Percentiles rank a stretch among this genome's conserved stretches.
Evolutionary conservation across 495 filamentous ascomycete species (phyloP).

Genomic region (Mytilinidion resinicola): DNA sequence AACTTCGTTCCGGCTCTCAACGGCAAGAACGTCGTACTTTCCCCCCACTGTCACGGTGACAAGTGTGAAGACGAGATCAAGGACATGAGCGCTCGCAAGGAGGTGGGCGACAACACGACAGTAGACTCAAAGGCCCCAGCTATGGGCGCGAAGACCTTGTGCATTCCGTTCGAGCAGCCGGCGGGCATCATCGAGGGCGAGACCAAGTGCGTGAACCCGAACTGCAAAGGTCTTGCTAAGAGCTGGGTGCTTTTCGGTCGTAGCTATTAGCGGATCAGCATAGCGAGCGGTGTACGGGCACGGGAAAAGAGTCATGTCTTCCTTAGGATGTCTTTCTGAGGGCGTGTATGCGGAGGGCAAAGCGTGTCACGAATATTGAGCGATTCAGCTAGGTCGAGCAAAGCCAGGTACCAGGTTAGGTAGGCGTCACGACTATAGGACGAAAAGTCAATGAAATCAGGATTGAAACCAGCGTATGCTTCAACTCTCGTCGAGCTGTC

Average conservation of each 20-base stretch:
- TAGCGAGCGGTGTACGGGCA: too few species aligned
- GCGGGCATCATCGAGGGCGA: constrained; percentile 67
- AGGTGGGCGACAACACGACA: constrained; percentile 52
- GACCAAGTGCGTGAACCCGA: constrained; percentile 84
- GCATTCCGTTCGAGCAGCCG: constrained; percentile 96
- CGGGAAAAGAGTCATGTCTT: too few species aligned
- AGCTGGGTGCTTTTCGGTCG: constrained; percentile 85
- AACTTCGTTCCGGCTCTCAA: constrained; percentile 84
- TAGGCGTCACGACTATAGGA: too few species aligned
- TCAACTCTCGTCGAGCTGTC: too few species aligned
- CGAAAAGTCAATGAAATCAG: too few species aligned
- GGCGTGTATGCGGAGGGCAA: too few species aligned
- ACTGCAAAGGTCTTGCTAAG: constrained; percentile 67
- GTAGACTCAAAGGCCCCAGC: constrained; percentile 75
- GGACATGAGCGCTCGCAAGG: constrained; percentile 69
- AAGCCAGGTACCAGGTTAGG: too few species aligned
- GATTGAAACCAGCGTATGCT: too few species aligned
- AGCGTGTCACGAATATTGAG: too few species aligned
- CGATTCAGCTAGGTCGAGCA: too few species aligned
- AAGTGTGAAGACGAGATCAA: constrained; percentile 93
- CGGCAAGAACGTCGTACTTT: constrained; percentile 81
- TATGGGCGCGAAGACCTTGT: constrained; percentile 97
- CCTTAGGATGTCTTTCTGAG: too few species aligned
- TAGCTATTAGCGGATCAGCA: constrained; percentile 34
- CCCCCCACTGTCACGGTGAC: constrained; percentile 74